Base-by-base conservation (phyloP, 2,329 filamentous ascomycete genomes). In the Penicillium palitans region DNA sequence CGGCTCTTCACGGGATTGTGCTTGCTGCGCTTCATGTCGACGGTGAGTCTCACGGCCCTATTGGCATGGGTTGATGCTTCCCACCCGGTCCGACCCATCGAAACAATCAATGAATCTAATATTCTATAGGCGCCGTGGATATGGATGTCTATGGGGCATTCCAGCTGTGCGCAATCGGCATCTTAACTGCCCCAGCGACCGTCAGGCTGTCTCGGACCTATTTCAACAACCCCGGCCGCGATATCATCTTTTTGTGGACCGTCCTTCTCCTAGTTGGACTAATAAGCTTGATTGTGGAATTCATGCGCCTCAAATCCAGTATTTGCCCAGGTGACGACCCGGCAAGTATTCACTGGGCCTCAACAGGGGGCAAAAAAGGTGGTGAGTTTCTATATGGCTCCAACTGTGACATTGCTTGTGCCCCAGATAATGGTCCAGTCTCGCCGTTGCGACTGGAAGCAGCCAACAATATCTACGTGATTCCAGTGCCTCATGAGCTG, bases 61-160 rank as follows among this genome's bases (percentile, higher is more conserved):
- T 24, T 7, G 19, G 2, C 2, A 2, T 8, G 15, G 15, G 9
- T 17, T 7, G n/a, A 41, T 8, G 13, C n/a, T 25, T 19, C 25
- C 21, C 4, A 8, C 19, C 17, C 15, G n/a, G 15, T 17, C 8
- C 19, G 13, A 29, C 15, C 5, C 31, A 6, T 13, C 17, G 3
- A 19, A n/a, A 37, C 31, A 29, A 37, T 29, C 13, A 42, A 33
- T 25, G n/a, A 21, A 29, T 40, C 57, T 66, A 40, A 66, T 29
- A 9, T 3, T 12, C 1, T 58, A 25, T 57, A 87, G 86, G 76
- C 52, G 86, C 84, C 15, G 81, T 88, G 15, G 87, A 89, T 65
- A 84, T 90, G 81, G 87, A 90, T 63, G 77, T 89, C 4, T 90
- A 83, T 57, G 87, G 87, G 1, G 85, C 86, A 9, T 88, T 89